phyloP scores from a whole-genome alignment of 2,329 filamentous ascomycete genomes.

The Pestalotiopsis sp. region DNA sequence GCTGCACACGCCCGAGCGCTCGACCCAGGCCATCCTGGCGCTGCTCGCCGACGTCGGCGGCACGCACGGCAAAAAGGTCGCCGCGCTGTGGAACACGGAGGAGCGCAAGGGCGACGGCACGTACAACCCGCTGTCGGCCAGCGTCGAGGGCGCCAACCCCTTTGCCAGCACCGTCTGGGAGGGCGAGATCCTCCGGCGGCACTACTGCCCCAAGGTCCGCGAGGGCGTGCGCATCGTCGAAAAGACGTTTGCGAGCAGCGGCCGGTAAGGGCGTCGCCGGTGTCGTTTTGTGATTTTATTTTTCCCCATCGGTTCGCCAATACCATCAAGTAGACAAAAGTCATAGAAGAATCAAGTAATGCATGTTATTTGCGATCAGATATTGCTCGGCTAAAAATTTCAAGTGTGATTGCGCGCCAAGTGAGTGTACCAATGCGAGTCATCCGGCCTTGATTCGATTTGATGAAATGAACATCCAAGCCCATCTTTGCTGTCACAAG shows the following conservation, averaged over 20 bases:
- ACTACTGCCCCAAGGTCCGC: constrained; percentile 85
- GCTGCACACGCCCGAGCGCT: constrained; percentile 90
- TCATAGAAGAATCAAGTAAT: background rate
- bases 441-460: no score
- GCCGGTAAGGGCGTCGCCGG: constrained; percentile 9
- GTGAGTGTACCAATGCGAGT: no score
- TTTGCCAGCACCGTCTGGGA: constrained; percentile 94
- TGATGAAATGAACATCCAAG: no score
- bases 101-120: constrained; percentile 89
- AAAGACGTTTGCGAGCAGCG: constrained; percentile 55
- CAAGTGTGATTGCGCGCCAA: background rate
- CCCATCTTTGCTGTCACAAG: no score
- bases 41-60: constrained; percentile 79
- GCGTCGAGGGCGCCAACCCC: constrained; percentile 85
- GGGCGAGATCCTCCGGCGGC: constrained; percentile 80
- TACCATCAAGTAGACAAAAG: background rate
- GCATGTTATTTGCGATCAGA: background rate
- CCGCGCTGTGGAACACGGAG: constrained; percentile 90
- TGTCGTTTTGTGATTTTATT: background rate
- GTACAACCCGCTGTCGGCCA: constrained; percentile 73
- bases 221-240: constrained; percentile 74
- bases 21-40: constrained; percentile 76
- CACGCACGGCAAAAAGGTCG: constrained; percentile 80
- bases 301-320: background rate
- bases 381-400: background rate